These are phyloP conservation scores for Arabidopsis suecica DNA, from an alignment of 345 rosid species.

Conservation along the genomic window DNA sequence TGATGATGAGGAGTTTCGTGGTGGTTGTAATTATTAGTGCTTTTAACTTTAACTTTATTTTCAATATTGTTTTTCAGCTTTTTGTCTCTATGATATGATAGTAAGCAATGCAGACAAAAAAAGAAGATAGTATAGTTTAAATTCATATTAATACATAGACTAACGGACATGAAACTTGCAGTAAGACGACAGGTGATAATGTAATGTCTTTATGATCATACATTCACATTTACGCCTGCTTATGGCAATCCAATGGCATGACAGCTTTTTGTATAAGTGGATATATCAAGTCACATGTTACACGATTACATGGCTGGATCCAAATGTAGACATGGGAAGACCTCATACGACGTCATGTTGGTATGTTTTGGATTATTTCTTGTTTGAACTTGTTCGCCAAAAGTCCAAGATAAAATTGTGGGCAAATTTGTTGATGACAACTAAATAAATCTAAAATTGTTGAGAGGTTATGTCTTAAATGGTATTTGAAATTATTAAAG, in stretches of 20 bases:
- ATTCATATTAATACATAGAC: too few relatives aligned
- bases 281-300: not conserved
- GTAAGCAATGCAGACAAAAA: not conserved
- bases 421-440: conserved; percentile 4
- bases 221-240: not conserved
- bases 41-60: conserved; percentile 33
- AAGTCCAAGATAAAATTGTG: not conserved
- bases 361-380: not conserved
- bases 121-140: not conserved
- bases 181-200: not conserved
- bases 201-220: not conserved
- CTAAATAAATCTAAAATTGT: not conserved
- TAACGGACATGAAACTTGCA: not conserved
- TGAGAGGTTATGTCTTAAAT: not conserved
- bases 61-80: conserved; percentile 29
- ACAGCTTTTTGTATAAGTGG: not conserved
- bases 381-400: not conserved
- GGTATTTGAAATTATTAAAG: conserved; percentile 24
- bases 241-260: not conserved
- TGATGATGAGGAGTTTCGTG: conserved; percentile 37
- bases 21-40: conserved; percentile 48
- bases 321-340: not conserved
- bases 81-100: conserved; percentile 9
- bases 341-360: not conserved
- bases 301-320: not conserved